These are phyloP conservation scores for Solanum peruvianum DNA, from an alignment of 257 asterid species.

Conservation along the genomic window DNA sequence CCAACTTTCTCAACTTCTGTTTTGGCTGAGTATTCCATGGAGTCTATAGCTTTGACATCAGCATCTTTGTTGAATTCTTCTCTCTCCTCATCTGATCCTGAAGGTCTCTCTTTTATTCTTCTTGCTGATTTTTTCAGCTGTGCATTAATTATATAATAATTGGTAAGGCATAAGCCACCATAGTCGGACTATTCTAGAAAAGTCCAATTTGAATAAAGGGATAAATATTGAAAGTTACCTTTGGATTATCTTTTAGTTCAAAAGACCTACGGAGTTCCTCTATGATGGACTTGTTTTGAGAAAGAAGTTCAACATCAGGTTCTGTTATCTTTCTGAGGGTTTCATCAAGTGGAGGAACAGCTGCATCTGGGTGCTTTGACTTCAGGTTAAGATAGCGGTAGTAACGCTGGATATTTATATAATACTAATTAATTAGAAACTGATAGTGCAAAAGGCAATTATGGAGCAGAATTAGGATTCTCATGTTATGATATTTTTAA, in stretches of 20 bases:
- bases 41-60: constrained; percentile 45
- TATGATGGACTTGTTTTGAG: constrained; percentile 36
- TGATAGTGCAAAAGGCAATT: background rate
- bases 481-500: background rate
- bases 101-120: constrained; percentile 60
- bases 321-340: constrained; percentile 69
- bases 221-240: constrained; percentile 30
- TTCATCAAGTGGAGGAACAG: constrained; percentile 79
- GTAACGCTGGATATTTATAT: constrained; percentile 45
- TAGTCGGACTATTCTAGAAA: background rate
- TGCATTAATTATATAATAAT: constrained; percentile 10
- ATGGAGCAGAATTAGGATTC: background rate
- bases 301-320: constrained; percentile 60
- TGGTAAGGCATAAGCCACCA: background rate
- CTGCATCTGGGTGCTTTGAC: constrained; percentile 69
- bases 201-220: background rate
- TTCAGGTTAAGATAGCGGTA: constrained; percentile 69
- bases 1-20: constrained; percentile 57
- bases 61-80: constrained; percentile 15
- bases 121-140: constrained; percentile 83
- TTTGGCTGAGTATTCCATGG: constrained; percentile 32
- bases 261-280: constrained; percentile 55
- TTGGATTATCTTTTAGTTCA: constrained; percentile 85
- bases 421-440: background rate
- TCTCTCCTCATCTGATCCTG: constrained; percentile 60